phyloP scores from a whole-genome alignment of 345 rosid genomes.

The Gossypium thurberi region DNA sequence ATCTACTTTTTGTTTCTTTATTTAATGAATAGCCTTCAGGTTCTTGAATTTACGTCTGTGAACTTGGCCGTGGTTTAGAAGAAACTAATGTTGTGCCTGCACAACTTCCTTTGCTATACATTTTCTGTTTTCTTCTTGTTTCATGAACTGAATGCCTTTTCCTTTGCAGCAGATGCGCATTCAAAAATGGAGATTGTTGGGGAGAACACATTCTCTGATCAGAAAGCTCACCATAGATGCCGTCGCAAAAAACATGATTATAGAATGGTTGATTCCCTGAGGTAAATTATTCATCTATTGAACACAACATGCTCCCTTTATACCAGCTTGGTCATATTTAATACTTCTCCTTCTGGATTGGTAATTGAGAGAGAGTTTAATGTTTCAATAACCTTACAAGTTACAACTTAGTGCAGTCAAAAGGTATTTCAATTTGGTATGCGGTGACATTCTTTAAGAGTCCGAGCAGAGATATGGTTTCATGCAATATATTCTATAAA shows the following conservation, averaged over 20 bases:
- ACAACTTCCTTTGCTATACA: not conserved
- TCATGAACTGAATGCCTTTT: constrained; percentile 9
- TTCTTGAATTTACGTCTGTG: not conserved
- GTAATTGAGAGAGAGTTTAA: not conserved
- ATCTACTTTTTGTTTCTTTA: not conserved
- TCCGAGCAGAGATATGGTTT: not conserved
- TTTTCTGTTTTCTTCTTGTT: not conserved
- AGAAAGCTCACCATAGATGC: constrained; percentile 72
- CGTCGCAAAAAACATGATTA: constrained; percentile 87
- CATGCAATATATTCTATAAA: not conserved
- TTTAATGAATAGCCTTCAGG: not conserved
- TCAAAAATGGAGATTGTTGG: constrained; percentile 72
- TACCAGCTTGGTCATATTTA: not conserved
- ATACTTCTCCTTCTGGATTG: not conserved
- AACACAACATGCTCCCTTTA: not conserved
- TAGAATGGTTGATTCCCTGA: constrained; percentile 54
- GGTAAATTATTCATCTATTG: constrained; percentile 24
- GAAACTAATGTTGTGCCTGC: not conserved
- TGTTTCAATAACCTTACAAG: not conserved
- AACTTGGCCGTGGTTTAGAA: not conserved
- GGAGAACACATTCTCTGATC: constrained; percentile 65
- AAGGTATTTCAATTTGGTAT: not conserved
- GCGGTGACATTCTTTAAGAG: not conserved
- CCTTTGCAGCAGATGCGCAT: constrained; percentile 35
- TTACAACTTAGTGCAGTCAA: not conserved